Conservation (phyloP, 257 asterid species). For the Solanum habrochaites region DNA sequence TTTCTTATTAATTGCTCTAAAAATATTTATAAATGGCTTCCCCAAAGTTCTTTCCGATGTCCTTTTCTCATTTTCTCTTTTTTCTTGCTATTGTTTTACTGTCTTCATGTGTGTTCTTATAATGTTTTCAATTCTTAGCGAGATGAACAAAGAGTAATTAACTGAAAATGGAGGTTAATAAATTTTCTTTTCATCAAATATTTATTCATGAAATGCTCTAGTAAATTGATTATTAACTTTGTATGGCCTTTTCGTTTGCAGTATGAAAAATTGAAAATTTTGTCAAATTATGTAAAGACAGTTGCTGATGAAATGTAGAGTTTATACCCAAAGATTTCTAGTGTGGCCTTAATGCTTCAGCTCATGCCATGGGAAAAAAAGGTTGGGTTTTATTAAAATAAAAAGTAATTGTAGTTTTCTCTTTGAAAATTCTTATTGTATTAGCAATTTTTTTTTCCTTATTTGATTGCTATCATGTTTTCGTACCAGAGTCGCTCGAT, state of each 20-base stretch:
- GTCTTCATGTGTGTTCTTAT: background rate
- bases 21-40: background rate
- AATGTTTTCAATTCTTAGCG: background rate
- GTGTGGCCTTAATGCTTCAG: background rate
- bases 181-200: too few relatives aligned
- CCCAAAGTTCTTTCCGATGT: background rate
- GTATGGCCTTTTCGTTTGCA: background rate
- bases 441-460: too few relatives aligned
- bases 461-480: background rate
- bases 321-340: background rate
- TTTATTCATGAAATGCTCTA: too few relatives aligned
- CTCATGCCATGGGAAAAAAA: background rate
- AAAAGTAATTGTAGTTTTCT: background rate
- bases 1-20: background rate
- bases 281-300: background rate
- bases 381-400: background rate
- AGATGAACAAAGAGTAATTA: background rate
- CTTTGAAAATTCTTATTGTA: background rate
- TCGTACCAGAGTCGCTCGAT: background rate
- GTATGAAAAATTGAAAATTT: background rate
- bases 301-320: too few relatives aligned
- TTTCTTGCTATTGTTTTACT: background rate
- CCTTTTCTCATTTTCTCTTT: background rate
- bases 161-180: background rate
- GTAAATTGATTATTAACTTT: background rate